Percentiles rank a stretch among this genome's conserved stretches.
Evolutionary conservation across 371 early-diverging fungal genomes (phyloP).

Genomic region (Conidiobolus incongruus): DNA sequence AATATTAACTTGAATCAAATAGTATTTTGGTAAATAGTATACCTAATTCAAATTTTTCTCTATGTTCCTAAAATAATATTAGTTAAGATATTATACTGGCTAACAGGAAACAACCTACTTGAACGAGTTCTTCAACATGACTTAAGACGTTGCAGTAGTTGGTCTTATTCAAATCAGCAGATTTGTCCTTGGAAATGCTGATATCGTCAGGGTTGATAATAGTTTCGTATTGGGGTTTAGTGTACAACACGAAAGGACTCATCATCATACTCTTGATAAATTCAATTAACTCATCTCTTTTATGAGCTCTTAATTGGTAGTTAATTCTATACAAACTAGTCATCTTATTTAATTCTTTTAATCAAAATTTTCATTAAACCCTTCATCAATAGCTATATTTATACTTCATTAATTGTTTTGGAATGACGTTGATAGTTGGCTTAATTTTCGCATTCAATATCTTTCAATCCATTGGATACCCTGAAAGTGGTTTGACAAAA

Average conservation of each 20-base stretch:
- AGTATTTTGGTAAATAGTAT: not conserved
- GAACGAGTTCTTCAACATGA: conserved; percentile 39
- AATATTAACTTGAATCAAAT: not conserved
- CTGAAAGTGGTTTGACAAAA: no score
- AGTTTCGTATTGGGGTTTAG: conserved; percentile 18
- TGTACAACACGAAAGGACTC: conserved; percentile 52
- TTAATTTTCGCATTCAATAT: no score
- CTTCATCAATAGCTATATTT: no score
- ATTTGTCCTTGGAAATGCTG: conserved; percentile 7
- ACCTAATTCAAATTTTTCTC: conserved; percentile 14
- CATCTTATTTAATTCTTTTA: no score
- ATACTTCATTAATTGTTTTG: no score
- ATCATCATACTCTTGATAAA: conserved; percentile 60
- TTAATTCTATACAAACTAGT: conserved; percentile 26
- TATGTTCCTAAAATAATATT: conserved; percentile 14
- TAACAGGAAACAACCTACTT: conserved; percentile 9
- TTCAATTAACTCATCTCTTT: conserved; percentile 57
- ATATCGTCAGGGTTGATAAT: conserved; percentile 6
- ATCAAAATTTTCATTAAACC: no score
- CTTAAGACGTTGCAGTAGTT: conserved; percentile 43
- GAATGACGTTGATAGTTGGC: no score
- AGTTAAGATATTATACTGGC: not conserved
- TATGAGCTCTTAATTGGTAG: conserved; percentile 54
- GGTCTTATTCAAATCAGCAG: conserved; percentile 13
- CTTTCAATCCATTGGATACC: no score